Percentiles rank a stretch among this genome's conserved stretches.
Evolutionary conservation across 768 basidiomycete genomes (phyloP).

Genomic region (Podaxis pistillaris): DNA sequence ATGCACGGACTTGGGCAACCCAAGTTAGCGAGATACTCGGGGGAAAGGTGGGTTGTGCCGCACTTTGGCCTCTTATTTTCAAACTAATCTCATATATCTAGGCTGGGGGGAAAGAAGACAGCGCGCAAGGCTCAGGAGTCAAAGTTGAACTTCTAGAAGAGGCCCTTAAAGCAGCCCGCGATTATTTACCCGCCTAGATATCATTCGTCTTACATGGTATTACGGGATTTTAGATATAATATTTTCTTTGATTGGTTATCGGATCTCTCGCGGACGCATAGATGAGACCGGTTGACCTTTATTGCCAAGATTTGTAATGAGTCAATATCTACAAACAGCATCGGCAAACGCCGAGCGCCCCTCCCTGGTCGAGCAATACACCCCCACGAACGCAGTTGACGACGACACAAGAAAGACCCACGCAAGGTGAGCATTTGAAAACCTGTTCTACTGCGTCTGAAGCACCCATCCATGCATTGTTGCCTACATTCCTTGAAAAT

Average conservation of each 20-base stretch:
- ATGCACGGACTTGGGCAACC: conserved; percentile 87
- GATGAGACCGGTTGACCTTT: too few species aligned
- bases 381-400: conserved; percentile 4
- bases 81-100: conserved; percentile 27
- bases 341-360: conserved; percentile 8
- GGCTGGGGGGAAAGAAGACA: conserved; percentile 96
- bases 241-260: too few species aligned
- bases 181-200: conserved; percentile 24
- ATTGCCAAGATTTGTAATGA: neutral
- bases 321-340: neutral
- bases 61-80: neutral
- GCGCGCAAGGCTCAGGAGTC: conserved; percentile 84
- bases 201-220: neutral
- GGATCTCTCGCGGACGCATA: too few species aligned
- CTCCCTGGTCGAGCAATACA: neutral
- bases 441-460: neutral
- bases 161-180: conserved; percentile 58
- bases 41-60: conserved; percentile 68
- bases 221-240: neutral
- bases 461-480: neutral
- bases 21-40: conserved; percentile 78
- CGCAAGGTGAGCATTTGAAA: conserved; percentile 10
- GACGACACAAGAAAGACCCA: conserved; percentile 5
- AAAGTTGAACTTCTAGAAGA: conserved; percentile 62
- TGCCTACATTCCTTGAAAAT: neutral